Evolutionary conservation across 2,329 filamentous ascomycete genomes (phyloP).

Genomic region (Aspergillus felis): DNA sequence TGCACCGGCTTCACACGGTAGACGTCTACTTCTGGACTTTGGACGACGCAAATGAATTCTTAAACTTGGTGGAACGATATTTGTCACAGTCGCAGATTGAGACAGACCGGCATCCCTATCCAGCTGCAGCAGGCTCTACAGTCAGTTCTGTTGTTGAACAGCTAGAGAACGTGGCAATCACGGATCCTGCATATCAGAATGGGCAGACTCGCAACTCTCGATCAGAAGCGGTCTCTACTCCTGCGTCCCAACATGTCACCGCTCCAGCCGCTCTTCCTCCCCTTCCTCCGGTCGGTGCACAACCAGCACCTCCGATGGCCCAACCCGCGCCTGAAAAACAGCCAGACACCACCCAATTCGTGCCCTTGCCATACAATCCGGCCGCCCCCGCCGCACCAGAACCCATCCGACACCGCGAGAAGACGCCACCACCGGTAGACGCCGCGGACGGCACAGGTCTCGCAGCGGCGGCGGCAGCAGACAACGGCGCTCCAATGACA

Average conservation of each 20-base stretch:
- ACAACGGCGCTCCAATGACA: conserved; percentile 32
- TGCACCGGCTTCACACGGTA: conserved; percentile 54
- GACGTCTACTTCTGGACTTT: conserved; percentile 63
- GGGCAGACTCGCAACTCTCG: conserved; percentile 40
- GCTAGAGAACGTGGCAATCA: conserved; percentile 59
- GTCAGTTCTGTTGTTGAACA: conserved; percentile 62
- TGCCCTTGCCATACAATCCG: conserved; percentile 62
- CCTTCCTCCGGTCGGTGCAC: conserved; percentile 23
- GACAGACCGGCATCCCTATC: conserved; percentile 44
- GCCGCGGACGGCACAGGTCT: conserved; percentile 47
- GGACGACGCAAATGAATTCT: conserved; percentile 54
- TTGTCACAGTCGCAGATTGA: conserved; percentile 43
- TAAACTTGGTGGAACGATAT: conserved; percentile 42
- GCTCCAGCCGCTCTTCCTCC: conserved; percentile 22
- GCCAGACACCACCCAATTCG: conserved; percentile 34
- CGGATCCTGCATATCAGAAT: conserved; percentile 47
- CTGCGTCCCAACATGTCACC: conserved; percentile 15
- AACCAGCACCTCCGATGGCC: conserved; percentile 8
- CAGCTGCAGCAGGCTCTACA: conserved; percentile 31
- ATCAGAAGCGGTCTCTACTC: conserved; percentile 21
- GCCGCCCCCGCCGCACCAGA: conserved; percentile 63
- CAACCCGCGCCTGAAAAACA: conserved; percentile 18
- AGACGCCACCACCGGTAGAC: conserved; percentile 61
- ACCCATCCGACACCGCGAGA: conserved; percentile 61
- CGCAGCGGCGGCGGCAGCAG: conserved; percentile 38